phyloP scores from a whole-genome alignment of 306 rosid genomes.

The Rubus parviflorus region DNA sequence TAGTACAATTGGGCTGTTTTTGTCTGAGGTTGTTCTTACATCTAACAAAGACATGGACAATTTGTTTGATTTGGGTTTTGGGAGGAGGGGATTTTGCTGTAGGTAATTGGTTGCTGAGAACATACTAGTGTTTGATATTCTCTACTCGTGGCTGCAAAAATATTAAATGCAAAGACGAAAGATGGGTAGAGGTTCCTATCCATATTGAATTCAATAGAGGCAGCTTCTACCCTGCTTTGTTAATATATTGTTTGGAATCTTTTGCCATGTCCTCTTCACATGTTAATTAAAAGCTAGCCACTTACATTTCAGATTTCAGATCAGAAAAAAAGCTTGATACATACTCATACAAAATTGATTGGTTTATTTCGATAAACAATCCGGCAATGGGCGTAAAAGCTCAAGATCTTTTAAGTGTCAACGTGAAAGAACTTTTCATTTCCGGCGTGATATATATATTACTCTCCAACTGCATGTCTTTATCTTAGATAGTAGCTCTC shows the following conservation, averaged over 20 bases:
- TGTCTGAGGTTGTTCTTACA: conserved; percentile 8
- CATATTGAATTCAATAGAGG: conserved; percentile 14
- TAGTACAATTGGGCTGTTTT: neutral
- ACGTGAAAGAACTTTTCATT: neutral
- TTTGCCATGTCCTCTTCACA: conserved; percentile 7
- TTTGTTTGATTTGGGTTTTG: neutral
- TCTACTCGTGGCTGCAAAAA: neutral
- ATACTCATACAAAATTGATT: neutral
- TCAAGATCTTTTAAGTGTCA: neutral
- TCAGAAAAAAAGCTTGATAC: neutral
- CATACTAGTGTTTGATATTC: neutral
- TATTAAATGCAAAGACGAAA: conserved; percentile 28
- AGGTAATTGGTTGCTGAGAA: neutral
- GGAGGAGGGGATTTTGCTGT: neutral
- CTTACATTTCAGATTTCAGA: neutral
- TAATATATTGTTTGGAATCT: neutral
- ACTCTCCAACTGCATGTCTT: neutral
- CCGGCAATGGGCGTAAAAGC: neutral
- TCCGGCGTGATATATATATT: neutral
- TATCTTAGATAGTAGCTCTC: neutral
- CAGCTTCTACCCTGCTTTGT: neutral
- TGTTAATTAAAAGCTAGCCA: neutral
- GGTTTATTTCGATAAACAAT: neutral
- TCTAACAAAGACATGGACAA: neutral
- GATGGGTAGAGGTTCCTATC: conserved; percentile 28